Evolutionary conservation across 768 basidiomycete genomes (phyloP), one percentile per base, ranked within the genome.

Genomic region (Boletus tomentosulus): DNA sequence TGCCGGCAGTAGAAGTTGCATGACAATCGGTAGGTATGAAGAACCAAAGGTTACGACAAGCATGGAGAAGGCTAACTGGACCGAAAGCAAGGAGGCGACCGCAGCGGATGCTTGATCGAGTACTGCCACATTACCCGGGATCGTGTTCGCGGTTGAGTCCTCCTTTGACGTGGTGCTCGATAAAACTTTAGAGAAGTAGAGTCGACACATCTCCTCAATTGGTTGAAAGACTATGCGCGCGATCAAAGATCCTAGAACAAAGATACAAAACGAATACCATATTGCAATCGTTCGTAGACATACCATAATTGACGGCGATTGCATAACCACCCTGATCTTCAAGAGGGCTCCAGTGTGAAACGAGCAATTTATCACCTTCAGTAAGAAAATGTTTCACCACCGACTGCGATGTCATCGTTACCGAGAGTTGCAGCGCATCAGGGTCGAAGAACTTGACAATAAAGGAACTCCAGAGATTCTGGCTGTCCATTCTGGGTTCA

Each of bases 171-270:
- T 41, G 33, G 58, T 57, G 9, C 61, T 65, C 53, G 68, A 81
- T 56, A 74, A 76, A 54, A 74, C 78, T 50, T 76, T 86, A 2
- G 96, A 94, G 71, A 97, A 98, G 71, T 86, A 92, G 3, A 98
- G 77, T 1, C 95, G 85, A 2, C 87, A 81, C 1, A 90, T 87
- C 71, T 99, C 97, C 70, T 99, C 97, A 25, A 98, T 82, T 0
- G 97, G 97, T 61, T 98, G 96, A 66, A 98, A 96, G 25, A 95
- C 65, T 54, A 98, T 88, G 16, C 97, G 85, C 6, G 94, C 96
- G 25, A 97, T 74, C 13, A 98, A 79, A 3, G 96, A 97, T 47
- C 96, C 95, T 96, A 61, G 43, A 52, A 53, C 6, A 52, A 48
- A 24, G 22, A 35, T 57, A 19, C 1, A 28, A 61, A 44, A 38